Evolutionary conservation across 2,329 filamentous ascomycete genomes (phyloP).

Genomic region (Clarireedia homoeocarpa): DNA sequence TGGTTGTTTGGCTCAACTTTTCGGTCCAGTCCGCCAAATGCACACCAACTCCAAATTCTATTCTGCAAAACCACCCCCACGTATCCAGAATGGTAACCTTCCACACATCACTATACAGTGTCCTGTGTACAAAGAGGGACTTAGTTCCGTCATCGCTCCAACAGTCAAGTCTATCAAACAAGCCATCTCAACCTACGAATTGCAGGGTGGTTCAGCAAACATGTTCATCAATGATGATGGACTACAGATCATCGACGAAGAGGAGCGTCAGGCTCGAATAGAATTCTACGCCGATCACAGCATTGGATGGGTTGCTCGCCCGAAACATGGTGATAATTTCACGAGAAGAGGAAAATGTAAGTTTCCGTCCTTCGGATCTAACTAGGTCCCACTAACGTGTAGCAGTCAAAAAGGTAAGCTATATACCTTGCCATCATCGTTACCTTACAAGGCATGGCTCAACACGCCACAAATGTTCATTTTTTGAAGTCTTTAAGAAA

Average conservation of each 20-base stretch:
- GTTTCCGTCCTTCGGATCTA: conserved; percentile 7
- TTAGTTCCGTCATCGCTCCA: conserved; percentile 65
- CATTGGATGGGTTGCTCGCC: conserved; percentile 62
- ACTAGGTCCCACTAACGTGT: conserved; percentile 8
- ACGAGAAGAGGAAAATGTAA: conserved; percentile 49
- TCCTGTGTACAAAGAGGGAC: conserved; percentile 81
- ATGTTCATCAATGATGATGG: conserved; percentile 73
- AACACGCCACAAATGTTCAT: not conserved
- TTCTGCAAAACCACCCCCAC: conserved; percentile 60
- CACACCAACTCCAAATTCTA: conserved; percentile 74
- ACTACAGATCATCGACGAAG: conserved; percentile 57
- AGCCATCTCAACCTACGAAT: conserved; percentile 68
- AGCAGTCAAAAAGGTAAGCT: conserved; percentile 34
- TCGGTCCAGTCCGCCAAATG: conserved; percentile 68
- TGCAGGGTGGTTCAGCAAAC: conserved; percentile 70
- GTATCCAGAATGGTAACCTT: conserved; percentile 48
- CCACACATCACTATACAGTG: conserved; percentile 78
- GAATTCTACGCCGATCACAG: conserved; percentile 63
- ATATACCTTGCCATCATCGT: not conserved
- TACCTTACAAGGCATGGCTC: not conserved
- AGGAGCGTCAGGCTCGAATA: conserved; percentile 54
- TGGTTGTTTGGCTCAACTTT: conserved; percentile 65
- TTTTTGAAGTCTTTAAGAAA: too few relatives aligned
- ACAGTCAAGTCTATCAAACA: conserved; percentile 73
- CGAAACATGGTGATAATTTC: conserved; percentile 56